Conservation (phyloP, 2,329 filamentous ascomycete genomes). For the Emydomyces testavorans region DNA sequence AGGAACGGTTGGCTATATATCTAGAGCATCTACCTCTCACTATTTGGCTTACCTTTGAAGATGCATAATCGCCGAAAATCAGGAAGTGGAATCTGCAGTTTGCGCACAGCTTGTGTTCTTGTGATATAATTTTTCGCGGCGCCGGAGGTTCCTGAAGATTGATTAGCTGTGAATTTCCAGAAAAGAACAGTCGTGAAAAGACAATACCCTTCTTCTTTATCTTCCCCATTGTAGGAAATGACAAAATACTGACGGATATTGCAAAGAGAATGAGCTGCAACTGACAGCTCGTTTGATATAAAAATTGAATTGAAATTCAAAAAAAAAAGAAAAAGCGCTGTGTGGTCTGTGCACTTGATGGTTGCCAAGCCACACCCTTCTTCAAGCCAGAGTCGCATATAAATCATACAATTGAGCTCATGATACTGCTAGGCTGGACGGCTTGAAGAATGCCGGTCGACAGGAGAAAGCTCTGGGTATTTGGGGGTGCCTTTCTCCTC, state of each 20-base stretch:
- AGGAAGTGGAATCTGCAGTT: conserved; percentile 90
- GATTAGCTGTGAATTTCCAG: conserved; percentile 14
- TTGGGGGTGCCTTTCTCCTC: conserved; percentile 62
- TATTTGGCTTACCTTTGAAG: conserved; percentile 60
- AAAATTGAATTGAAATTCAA: too few relatives aligned
- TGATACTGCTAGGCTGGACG: conserved; percentile 2
- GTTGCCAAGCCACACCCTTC: conserved; percentile 1
- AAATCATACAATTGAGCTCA: too few relatives aligned
- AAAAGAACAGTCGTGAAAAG: conserved; percentile 2
- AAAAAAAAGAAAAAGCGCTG: conserved; percentile 21
- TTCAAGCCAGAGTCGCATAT: background rate
- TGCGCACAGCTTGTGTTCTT: conserved; percentile 89
- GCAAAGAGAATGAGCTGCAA: background rate
- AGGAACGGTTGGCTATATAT: conserved; percentile 11
- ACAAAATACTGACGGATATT: background rate
- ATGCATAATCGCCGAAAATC: conserved; percentile 98
- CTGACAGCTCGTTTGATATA: too few relatives aligned
- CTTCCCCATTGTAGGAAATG: conserved; percentile 49
- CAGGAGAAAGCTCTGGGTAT: conserved; percentile 55
- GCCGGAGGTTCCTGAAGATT: conserved; percentile 57
- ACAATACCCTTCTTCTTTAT: conserved; percentile 74
- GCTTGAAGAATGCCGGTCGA: conserved; percentile 40
- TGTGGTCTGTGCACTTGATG: conserved; percentile 16
- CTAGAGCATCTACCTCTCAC: too few relatives aligned
- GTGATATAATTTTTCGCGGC: conserved; percentile 98